Evolutionary conservation across 1,284 basidiomycete genomes (phyloP), one percentile per base, ranked within the genome.

Genomic region (Boletus sp.): DNA sequence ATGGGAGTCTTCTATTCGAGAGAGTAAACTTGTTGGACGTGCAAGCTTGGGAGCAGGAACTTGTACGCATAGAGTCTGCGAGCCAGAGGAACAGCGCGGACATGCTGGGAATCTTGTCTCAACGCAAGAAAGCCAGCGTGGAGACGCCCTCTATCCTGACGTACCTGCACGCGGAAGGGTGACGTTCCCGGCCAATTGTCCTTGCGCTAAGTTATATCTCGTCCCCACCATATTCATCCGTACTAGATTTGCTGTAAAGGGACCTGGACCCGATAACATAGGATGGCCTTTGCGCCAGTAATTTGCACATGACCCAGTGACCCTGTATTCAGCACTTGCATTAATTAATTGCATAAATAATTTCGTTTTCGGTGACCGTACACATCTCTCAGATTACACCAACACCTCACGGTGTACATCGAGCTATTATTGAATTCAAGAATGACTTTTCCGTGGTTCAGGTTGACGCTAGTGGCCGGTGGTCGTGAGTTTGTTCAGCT

Each of bases 1-100:
- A 33, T 13, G 54, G 37, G 4, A 54, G 52, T 46, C 52, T 61
- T 38, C 47, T 58, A 35, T 53, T 57, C n/a, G 62, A 63, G 38
- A 52, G 48, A 20, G 66, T 66, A 20, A 69, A 70, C 41, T 57
- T 61, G 25, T 49, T 56, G 29, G 61, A 78, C 22, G 73, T 84
- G 56, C 71, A 74, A 49, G 86, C 82, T 52, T 89, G 87, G 87
- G 87, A 89, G 66, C 78, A 80, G 60, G 85, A 89, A 70, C 73
- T 88, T 39, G 78, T 74, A 53, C 74, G 77, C 52, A 87, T 89
- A 57, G 86, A 88, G 68, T 68, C 71, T 56, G 71, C 70, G 59
- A 84, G 81, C 58, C 74, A 79, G 48, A 72, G 76, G 56, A 79
- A 75, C 49, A 86, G 80, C 47, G 66, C 61, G 48, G 75, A 78